Percentiles rank a stretch among this genome's conserved stretches.
Conservation (phyloP, 192 early-diverging fungal genomes). For the Phlyctochytrium arcticum region DNA sequence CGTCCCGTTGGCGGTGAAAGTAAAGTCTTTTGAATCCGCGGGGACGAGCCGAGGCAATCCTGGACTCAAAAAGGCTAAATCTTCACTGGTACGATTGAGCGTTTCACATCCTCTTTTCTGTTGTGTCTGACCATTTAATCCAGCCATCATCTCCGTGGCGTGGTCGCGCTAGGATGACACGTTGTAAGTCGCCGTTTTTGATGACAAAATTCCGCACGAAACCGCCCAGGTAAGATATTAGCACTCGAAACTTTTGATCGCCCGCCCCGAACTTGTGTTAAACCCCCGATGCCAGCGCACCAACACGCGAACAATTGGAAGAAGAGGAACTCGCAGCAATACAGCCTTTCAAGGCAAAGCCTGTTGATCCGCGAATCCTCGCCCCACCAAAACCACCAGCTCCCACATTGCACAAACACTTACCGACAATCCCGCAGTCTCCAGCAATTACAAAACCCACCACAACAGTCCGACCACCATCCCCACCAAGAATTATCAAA, state of each 20-base stretch:
- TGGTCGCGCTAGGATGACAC: slow-evolving; percentile 28
- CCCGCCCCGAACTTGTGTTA: neutral
- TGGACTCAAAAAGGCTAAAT: neutral
- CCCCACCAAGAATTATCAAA: slow-evolving; percentile 30
- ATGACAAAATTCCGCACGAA: slow-evolving; percentile 40
- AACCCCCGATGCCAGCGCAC: slow-evolving; percentile 14
- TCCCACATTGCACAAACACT: slow-evolving; percentile 6
- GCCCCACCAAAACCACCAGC: slow-evolving; percentile 10
- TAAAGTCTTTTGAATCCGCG: slow-evolving; percentile 34
- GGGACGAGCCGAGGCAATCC: slow-evolving; percentile 26
- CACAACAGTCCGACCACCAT: slow-evolving; percentile 31
- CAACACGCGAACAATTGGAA: slow-evolving; percentile 30
- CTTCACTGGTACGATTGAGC: neutral
- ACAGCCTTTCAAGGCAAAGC: slow-evolving; percentile 46
- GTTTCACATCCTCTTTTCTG: neutral
- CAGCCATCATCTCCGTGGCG: slow-evolving; percentile 15
- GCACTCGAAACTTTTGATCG: neutral
- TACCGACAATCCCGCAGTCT: slow-evolving; percentile 40
- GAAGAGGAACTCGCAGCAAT: slow-evolving; percentile 31
- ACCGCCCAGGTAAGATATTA: slow-evolving; percentile 23
- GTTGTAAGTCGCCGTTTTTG: slow-evolving; percentile 41
- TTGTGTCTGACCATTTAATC: too few relatives aligned
- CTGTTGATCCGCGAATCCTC: slow-evolving; percentile 37
- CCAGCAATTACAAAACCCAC: slow-evolving; percentile 44
- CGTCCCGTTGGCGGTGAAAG: slow-evolving; percentile 36